These are phyloP conservation scores for Mentha longifolia DNA, from an alignment of 257 asterid genomes.

Conservation along the genomic window DNA sequence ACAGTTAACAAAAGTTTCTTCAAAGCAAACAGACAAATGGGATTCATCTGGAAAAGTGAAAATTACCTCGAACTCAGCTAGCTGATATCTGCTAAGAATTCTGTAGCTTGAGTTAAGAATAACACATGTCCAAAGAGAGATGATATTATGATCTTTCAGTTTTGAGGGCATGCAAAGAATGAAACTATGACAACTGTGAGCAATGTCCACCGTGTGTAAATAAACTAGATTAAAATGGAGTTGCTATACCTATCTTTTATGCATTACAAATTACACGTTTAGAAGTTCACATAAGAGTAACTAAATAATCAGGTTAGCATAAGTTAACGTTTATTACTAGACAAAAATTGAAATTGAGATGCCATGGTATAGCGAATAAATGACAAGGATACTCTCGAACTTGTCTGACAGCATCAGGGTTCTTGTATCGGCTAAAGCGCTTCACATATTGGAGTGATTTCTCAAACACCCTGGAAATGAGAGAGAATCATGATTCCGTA, in stretches of 20 bases:
- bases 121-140: conserved; percentile 6
- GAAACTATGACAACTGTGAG: background rate
- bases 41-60: conserved; percentile 3
- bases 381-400: conserved; percentile 92
- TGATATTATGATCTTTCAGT: conserved; percentile 4
- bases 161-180: conserved; percentile 9
- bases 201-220: background rate
- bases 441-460: conserved; percentile 95
- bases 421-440: conserved; percentile 98
- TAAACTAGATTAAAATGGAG: background rate
- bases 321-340: background rate
- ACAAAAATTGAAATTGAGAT: background rate
- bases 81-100: conserved; percentile 80
- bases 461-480: conserved; percentile 81
- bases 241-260: background rate
- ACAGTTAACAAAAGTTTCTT: conserved; percentile 22
- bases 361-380: conserved; percentile 13
- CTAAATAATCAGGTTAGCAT: background rate
- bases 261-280: background rate
- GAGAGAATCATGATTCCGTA: conserved; percentile 28
- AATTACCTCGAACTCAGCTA: conserved; percentile 89
- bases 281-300: background rate
- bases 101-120: conserved; percentile 60
- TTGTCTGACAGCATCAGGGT: conserved; percentile 98
- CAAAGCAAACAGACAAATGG: background rate